Evolutionary conservation across 2,329 filamentous ascomycete genomes (phyloP).

Genomic region (Pseudocercospora fuligena): DNA sequence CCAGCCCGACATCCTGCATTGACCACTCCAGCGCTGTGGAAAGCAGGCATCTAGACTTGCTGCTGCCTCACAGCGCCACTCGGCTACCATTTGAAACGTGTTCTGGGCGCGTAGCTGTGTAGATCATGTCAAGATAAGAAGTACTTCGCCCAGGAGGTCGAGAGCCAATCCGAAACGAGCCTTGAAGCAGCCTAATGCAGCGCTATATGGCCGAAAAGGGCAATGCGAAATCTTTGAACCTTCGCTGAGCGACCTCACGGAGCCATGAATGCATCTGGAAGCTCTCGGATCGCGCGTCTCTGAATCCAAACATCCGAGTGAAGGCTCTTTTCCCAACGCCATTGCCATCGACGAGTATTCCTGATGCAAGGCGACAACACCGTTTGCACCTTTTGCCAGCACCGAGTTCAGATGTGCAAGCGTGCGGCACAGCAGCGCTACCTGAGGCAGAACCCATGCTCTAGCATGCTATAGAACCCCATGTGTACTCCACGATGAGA

Average conservation of each 20-base stretch:
- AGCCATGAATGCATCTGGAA: not conserved
- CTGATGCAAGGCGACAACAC: not conserved
- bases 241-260: not conserved
- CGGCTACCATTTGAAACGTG: not conserved
- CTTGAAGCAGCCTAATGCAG: not conserved
- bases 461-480: not conserved
- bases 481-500: too few relatives aligned
- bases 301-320: not conserved
- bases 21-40: too few relatives aligned
- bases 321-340: not conserved
- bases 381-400: not conserved
- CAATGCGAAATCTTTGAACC: not conserved
- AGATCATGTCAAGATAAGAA: not conserved
- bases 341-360: not conserved
- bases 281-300: not conserved
- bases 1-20: not conserved
- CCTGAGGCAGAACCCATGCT: not conserved
- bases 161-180: not conserved
- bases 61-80: not conserved
- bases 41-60: too few relatives aligned
- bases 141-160: not conserved
- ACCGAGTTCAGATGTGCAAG: not conserved
- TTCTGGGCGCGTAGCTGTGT: not conserved
- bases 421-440: slow-evolving; percentile 4
- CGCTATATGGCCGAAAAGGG: not conserved